Base-by-base conservation (phyloP, 164 flowering plant species). In the Nelumbo lutea region DNA sequence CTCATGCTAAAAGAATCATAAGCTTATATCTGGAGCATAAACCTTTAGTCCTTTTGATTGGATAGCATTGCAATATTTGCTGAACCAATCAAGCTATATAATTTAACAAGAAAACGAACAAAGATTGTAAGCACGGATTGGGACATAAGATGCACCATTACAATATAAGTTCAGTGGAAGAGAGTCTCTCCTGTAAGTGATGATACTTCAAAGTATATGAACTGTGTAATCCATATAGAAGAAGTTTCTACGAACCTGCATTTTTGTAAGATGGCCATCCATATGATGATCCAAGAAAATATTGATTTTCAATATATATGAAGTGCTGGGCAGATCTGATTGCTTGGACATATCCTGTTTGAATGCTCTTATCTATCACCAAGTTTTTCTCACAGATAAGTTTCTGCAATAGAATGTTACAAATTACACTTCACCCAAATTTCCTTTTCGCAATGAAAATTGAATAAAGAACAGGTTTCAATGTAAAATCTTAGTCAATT, bases 231-330 rank as follows among this genome's bases (percentile, higher is more conserved):
- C 1, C 10, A 61, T 38, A 43, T 2, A 27, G 60, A 27, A 58
- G 61, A 45, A 61, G 48, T 40, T 51, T 52, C 53, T 65, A 44
- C 72, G 11, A 46, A 89, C 97, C 97, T 84, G 97, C 90, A 78
- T 83, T 64, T 75, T 81, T 80, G 77, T 91, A 88, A 5, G 88
- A 83, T 59, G 91, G 91, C 93, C 96, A 91, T 45, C 76, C 91
- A 87, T 81, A 91, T 51, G 97, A 89, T 55, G 97, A 91, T 59
- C 97, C 95, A 44, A 91, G 72, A 68, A 90, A 90, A 74, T 87
- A 90, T 68, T 90, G 93, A 62, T 90, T 90, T 68, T 90, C 96
- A 73, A 90, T 88, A 73, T 90, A 90, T 62, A 90, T 88, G 73
- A 79, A 88, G 74, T 86, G 91, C 51, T 90, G 87, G 41, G 96